phyloP scores from a whole-genome alignment of 2,329 filamentous ascomycete species.

The Fusarium sp. region DNA sequence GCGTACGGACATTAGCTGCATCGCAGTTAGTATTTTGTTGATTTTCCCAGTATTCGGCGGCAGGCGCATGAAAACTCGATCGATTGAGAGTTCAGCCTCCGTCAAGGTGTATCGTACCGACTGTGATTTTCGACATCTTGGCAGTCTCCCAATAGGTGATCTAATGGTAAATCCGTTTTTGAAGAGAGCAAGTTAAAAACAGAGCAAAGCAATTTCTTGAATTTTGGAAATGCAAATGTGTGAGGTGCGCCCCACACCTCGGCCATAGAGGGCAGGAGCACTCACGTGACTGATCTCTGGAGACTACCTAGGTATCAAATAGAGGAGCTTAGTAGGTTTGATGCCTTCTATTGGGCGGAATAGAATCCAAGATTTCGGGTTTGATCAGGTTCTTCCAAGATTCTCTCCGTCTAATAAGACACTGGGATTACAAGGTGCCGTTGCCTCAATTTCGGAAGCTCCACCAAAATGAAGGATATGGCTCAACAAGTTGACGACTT shows the following conservation, averaged over 20 bases:
- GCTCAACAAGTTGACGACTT: slow-evolving; percentile 50
- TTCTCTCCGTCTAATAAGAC: slow-evolving; percentile 10
- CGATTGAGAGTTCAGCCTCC: background rate
- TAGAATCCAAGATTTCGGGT: background rate
- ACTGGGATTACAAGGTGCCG: slow-evolving; percentile 2
- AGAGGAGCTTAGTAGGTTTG: no score
- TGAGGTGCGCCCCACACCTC: no score
- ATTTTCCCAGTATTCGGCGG: background rate
- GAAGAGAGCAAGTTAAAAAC: slow-evolving; percentile 20
- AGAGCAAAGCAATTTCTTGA: background rate
- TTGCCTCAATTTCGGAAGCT: slow-evolving; percentile 7
- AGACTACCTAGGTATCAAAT: no score
- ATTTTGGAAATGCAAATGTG: no score
- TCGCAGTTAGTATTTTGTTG: slow-evolving; percentile 54
- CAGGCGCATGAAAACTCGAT: slow-evolving; percentile 1
- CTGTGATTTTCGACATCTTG: slow-evolving; percentile 90
- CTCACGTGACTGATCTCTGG: no score
- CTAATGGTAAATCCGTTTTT: slow-evolving; percentile 74
- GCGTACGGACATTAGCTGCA: slow-evolving; percentile 89
- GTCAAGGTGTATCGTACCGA: slow-evolving; percentile 62
- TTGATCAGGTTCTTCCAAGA: background rate
- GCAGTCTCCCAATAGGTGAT: slow-evolving; percentile 89
- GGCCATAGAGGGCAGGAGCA: no score
- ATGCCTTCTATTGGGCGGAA: no score
- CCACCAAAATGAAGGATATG: slow-evolving; percentile 43